A percentile compares a stretch with the other conserved stretches of the same genome.
Conservation (phyloP, 1,284 basidiomycete genomes). For the Puccinia hordei region DNA sequence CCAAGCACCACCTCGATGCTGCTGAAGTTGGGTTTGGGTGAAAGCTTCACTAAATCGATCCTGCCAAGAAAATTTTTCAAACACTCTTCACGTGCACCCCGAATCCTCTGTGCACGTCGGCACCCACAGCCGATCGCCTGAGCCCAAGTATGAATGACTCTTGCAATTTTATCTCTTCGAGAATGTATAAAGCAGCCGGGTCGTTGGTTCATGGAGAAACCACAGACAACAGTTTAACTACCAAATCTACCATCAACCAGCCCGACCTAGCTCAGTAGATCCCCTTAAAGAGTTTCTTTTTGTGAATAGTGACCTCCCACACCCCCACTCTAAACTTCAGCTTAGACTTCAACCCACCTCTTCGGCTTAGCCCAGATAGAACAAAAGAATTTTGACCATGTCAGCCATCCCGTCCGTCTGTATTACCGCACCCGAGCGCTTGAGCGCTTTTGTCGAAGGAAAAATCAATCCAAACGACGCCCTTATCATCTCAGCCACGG, state of each 20-base stretch:
- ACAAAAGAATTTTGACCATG: background rate
- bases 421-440: background rate
- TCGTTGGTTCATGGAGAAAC: background rate
- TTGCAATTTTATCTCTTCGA: background rate
- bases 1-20: background rate
- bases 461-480: background rate
- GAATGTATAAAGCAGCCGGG: conserved; percentile 3
- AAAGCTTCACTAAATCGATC: background rate
- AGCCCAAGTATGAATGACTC: background rate
- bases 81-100: background rate
- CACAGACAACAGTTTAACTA: background rate
- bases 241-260: background rate
- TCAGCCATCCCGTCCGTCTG: conserved; percentile 1
- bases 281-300: background rate
- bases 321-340: background rate
- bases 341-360: background rate
- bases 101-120: background rate
- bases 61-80: conserved; percentile 2
- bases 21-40: background rate
- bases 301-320: background rate
- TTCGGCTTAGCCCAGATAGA: background rate
- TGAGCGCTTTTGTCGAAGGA: background rate
- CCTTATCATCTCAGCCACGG: background rate
- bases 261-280: conserved; percentile 7
- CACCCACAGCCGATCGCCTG: background rate